A percentile compares a stretch with the other conserved stretches of the same genome.
These are phyloP conservation scores for Silene latifolia DNA, from an alignment of 148 eudicot species.

Conservation along the genomic window DNA sequence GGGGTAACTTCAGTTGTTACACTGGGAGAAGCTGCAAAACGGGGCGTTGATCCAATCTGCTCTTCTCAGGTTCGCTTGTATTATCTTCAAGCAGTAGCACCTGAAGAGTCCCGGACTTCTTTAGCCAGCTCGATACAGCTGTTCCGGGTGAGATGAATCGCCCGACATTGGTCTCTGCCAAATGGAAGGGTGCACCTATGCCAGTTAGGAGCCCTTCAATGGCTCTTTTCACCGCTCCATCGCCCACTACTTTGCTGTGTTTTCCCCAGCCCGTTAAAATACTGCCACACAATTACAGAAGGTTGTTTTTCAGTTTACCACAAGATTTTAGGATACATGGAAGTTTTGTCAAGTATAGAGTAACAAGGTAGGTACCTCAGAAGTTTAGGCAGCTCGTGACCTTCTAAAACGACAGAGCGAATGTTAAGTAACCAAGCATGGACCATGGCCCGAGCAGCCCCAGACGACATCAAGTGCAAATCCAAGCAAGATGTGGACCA, in stretches of 20 bases:
- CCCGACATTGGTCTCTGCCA: conserved; percentile 76
- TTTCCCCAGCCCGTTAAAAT: conserved; percentile 98
- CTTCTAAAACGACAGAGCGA: conserved; percentile 62
- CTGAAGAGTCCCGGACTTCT: conserved; percentile 61
- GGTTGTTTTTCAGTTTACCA: not conserved
- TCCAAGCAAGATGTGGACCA: conserved; percentile 89
- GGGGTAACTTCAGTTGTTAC: conserved; percentile 19
- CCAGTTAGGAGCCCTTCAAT: conserved; percentile 69
- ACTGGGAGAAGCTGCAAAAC: conserved; percentile 36
- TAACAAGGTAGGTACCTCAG: conserved; percentile 37
- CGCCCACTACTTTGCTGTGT: conserved; percentile 94
- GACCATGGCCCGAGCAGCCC: conserved; percentile 96
- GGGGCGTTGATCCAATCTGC: conserved; percentile 33
- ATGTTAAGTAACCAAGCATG: conserved; percentile 90
- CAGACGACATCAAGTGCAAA: conserved; percentile 96
- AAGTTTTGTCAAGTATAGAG: not conserved
- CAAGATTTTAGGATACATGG: not conserved
- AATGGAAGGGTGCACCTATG: conserved; percentile 72
- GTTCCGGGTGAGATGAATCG: conserved; percentile 80
- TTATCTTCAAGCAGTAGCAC: conserved; percentile 74
- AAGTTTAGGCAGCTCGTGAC: conserved; percentile 68
- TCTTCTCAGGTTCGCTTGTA: conserved; percentile 30
- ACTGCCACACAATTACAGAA: conserved; percentile 39
- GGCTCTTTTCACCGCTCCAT: conserved; percentile 69
- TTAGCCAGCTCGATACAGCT: conserved; percentile 75